A percentile compares a stretch with the other conserved stretches of the same genome.
phyloP scores from a whole-genome alignment of 2,329 filamentous ascomycete genomes.

The Fusarium floridanum region DNA sequence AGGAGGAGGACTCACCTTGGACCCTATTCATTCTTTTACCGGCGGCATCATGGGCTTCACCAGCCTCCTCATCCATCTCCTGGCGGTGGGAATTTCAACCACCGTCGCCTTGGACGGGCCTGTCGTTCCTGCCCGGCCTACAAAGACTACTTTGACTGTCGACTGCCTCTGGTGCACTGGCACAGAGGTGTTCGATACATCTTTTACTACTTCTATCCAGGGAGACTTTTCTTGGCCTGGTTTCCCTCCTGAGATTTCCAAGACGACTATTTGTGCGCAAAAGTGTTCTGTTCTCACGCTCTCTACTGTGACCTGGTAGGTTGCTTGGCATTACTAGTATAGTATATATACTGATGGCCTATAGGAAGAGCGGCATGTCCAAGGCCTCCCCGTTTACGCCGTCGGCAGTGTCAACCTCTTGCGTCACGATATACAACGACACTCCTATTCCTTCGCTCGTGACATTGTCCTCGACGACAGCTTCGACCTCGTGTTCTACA shows the following conservation, averaged over 20 bases:
- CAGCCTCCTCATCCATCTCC: slow-evolving; percentile 26
- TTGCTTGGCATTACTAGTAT: background rate
- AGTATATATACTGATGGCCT: slow-evolving; percentile 2
- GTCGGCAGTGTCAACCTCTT: slow-evolving; percentile 30
- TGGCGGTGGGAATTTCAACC: slow-evolving; percentile 16
- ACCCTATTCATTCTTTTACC: slow-evolving; percentile 33
- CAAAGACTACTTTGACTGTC: slow-evolving; percentile 27
- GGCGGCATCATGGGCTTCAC: slow-evolving; percentile 36
- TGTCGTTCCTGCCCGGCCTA: slow-evolving; percentile 7
- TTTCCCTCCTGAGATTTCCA: slow-evolving; percentile 9
- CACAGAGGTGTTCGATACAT: slow-evolving; percentile 5
- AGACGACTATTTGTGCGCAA: slow-evolving; percentile 39
- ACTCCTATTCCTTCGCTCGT: slow-evolving; percentile 5
- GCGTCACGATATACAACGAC: slow-evolving; percentile 34
- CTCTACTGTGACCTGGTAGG: slow-evolving; percentile 38
- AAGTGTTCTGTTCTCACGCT: slow-evolving; percentile 38
- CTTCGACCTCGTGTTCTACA: slow-evolving; percentile 17
- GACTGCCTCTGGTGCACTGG: slow-evolving; percentile 35
- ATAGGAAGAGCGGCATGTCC: slow-evolving; percentile 28
- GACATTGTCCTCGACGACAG: background rate
- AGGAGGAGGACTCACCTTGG: slow-evolving; percentile 18
- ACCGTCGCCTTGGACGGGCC: slow-evolving; percentile 7
- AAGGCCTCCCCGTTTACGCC: slow-evolving; percentile 14
- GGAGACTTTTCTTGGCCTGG: slow-evolving; percentile 2
- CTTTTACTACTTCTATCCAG: slow-evolving; percentile 1